Conservation (phyloP, 768 basidiomycete species). For the Psilocybe azurescens region DNA sequence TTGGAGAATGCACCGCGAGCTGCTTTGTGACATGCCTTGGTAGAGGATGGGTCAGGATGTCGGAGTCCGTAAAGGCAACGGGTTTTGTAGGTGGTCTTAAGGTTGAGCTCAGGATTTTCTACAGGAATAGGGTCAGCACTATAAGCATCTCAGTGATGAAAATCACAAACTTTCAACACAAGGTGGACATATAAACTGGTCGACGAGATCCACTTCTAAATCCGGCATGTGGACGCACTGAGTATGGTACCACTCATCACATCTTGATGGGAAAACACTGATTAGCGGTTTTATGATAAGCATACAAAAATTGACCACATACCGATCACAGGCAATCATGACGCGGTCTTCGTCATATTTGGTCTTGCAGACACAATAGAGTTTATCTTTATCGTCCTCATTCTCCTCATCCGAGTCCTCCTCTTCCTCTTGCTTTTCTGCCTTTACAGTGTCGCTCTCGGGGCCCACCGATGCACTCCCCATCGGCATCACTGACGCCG, state of each 20-base stretch:
- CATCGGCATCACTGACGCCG: slow-evolving; percentile 68
- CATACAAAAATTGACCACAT: slow-evolving; percentile 30
- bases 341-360: slow-evolving; percentile 85
- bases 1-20: slow-evolving; percentile 86
- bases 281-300: not conserved
- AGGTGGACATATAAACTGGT: slow-evolving; percentile 88
- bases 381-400: slow-evolving; percentile 76
- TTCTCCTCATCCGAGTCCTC: slow-evolving; percentile 44
- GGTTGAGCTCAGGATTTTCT: slow-evolving; percentile 65
- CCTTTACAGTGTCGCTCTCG: slow-evolving; percentile 37
- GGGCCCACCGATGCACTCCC: slow-evolving; percentile 33
- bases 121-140: slow-evolving; percentile 1
- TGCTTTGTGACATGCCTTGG: slow-evolving; percentile 79
- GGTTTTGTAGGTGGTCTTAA: slow-evolving; percentile 80
- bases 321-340: slow-evolving; percentile 97
- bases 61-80: slow-evolving; percentile 77
- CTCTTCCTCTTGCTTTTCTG: slow-evolving; percentile 52
- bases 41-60: slow-evolving; percentile 63
- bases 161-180: slow-evolving; percentile 72
- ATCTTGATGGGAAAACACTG: slow-evolving; percentile 47
- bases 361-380: slow-evolving; percentile 91
- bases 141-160: not conserved
- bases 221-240: slow-evolving; percentile 85
- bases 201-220: slow-evolving; percentile 83
- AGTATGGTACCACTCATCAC: slow-evolving; percentile 96